A percentile compares a stretch with the other conserved stretches of the same genome.
These are phyloP conservation scores for Terfezia claveryi DNA, from an alignment of 495 filamentous ascomycete genomes.

Conservation along the genomic window DNA sequence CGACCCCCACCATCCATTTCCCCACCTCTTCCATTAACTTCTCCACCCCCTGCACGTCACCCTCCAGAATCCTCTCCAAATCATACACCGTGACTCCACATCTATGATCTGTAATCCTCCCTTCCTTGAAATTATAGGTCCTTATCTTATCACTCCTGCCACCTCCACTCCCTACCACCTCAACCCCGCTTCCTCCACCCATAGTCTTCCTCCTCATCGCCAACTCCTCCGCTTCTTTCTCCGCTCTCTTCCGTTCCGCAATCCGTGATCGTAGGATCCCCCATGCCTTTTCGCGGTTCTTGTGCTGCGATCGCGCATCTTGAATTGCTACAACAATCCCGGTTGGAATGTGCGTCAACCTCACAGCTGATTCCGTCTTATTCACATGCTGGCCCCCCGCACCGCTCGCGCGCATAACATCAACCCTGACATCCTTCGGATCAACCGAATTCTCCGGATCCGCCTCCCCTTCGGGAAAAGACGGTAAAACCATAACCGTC, in stretches of 20 bases:
- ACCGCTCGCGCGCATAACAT: conserved; percentile 79
- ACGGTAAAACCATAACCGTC: conserved; percentile 73
- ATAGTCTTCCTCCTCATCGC: conserved; percentile 32
- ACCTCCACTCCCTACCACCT: conserved; percentile 25
- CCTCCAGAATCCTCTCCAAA: conserved; percentile 55
- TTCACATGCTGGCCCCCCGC: conserved; percentile 97
- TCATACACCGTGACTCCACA: conserved; percentile 65
- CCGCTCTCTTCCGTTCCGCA: conserved; percentile 59
- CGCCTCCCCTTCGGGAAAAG: conserved; percentile 37
- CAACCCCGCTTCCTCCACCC: conserved; percentile 45
- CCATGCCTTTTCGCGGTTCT: conserved; percentile 77
- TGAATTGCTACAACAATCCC: conserved; percentile 73
- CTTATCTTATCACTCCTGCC: conserved; percentile 81
- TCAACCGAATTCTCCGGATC: conserved; percentile 76
- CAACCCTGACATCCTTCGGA: conserved; percentile 59
- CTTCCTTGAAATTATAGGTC: conserved; percentile 89
- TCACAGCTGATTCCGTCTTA: conserved; percentile 87
- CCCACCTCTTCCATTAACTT: conserved; percentile 62
- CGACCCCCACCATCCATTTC: conserved; percentile 53
- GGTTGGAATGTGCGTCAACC: conserved; percentile 80
- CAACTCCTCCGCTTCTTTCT: conserved; percentile 60
- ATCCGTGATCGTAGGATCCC: conserved; percentile 58
- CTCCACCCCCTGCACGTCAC: conserved; percentile 38
- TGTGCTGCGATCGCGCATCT: conserved; percentile 71
- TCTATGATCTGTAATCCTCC: conserved; percentile 82